Base-by-base conservation (phyloP, 2,329 filamentous ascomycete genomes). In the Furcasterigmium sp. region DNA sequence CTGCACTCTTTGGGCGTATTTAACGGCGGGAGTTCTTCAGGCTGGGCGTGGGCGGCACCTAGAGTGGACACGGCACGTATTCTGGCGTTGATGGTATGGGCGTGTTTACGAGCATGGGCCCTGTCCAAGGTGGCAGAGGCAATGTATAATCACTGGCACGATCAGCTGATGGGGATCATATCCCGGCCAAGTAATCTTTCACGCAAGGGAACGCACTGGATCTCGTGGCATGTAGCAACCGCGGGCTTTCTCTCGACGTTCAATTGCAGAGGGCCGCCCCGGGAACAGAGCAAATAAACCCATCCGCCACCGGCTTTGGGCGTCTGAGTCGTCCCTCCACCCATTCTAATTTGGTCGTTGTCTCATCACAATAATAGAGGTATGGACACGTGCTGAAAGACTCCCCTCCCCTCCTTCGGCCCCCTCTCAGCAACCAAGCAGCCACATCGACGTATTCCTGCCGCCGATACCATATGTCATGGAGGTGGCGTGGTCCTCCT, bases 171-270 rank as follows among this genome's bases (percentile, higher is more conserved):
- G n/a, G n/a, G n/a, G n/a, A n/a, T n/a, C n/a, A n/a, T n/a, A n/a
- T n/a, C n/a, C n/a, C n/a, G n/a, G n/a, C n/a, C n/a, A n/a, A n/a
- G n/a, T n/a, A n/a, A n/a, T n/a, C n/a, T n/a, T n/a, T n/a, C n/a
- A n/a, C n/a, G n/a, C n/a, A n/a, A n/a, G n/a, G 7, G 23, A 7
- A 26, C 11, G 7, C 30, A 37, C 8, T 39, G 32, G 42, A 29
- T 18, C 34, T 43, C 37, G 46, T 45, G 39, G 32, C 44, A 35
- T 43, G 45, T 46, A 43, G n/a, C n/a, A n/a, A n/a, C n/a, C n/a
- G n/a, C n/a, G n/a, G n/a, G n/a, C n/a, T n/a, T 35, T n/a, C 32
- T 35, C 32, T 35, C 32, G 15, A 35, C n/a, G n/a, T 35, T 35
- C 15, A 17, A 35, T 35, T 35, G 15, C 32, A 35, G 18, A 18